Evolutionary conservation across 352 stramenopile genomes (phyloP), one percentile per base, ranked within the genome.

Genomic region (Phytophthora podocarpi): DNA sequence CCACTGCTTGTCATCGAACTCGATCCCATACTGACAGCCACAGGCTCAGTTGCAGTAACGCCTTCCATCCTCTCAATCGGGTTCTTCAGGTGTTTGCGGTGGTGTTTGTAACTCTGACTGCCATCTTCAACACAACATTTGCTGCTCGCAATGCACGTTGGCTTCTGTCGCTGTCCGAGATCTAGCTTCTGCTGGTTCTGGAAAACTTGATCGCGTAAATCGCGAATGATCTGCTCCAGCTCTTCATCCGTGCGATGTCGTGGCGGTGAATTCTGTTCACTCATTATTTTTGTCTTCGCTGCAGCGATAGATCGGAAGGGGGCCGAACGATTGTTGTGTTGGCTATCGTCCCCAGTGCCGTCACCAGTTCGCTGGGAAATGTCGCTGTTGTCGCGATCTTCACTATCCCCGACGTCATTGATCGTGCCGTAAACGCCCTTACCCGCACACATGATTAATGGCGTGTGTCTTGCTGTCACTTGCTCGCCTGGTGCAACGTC

Each of bases 181-280:
- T 41, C 24, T 53, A 46, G 42, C 1, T 54, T 47, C 12, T 41
- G 30, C 26, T 71, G 35, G 15, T 56, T 78, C n/a, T 71, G 58
- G 12, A 73, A 72, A 37, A 91, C 79, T 52, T 85, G 71, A 39
- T 80, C 75, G 1, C 79, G 70, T 26, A 91, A 50, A 18, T 89
- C 79, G 21, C 62, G 76, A 49, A 91, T 91, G 37, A 89, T 91
- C 7, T 75, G 66, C 42, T 91, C 82, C 9, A 91, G 46, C 40
- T 88, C 82, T 31, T 83, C 85, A 51, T 91, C 78, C 1, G 77
- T 75, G 2, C 76, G 73, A 5, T 57, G 35, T 13, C 18, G 59
- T 3, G 35, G 46, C 12, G 48, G n/a, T 6, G 43, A 65, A 36
- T 42, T 6, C 28, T 10, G 20, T 4, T 55, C 49, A 26, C 20